Evolutionary conservation across 805 yeast genomes (phyloP).

Genomic region (Starmerella floricola): DNA sequence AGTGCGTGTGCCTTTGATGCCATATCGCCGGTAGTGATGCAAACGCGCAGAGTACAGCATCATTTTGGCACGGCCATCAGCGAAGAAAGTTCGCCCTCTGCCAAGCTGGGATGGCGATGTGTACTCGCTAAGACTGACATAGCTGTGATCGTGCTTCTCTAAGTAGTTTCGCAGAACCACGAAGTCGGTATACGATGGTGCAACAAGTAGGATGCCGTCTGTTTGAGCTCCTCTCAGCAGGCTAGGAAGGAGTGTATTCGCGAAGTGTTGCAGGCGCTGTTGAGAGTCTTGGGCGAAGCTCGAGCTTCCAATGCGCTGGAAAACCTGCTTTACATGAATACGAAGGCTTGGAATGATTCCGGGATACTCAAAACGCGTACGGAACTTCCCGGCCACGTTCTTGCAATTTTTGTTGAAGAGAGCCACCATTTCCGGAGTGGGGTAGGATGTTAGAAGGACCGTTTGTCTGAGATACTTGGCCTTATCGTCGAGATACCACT

Average conservation of each 20-base stretch:
- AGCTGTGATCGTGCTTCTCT: constrained; percentile 46
- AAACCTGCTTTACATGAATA: constrained; percentile 41
- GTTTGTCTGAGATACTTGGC: constrained; percentile 64
- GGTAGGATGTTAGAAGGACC: constrained; percentile 58
- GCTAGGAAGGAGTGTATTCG: constrained; percentile 62
- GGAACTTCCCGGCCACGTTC: constrained; percentile 31
- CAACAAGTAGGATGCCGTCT: constrained; percentile 68
- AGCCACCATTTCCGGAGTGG: constrained; percentile 71
- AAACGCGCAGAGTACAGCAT: constrained; percentile 87
- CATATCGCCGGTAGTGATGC: constrained; percentile 82
- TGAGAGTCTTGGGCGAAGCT: constrained; percentile 59
- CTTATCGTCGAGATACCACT: constrained; percentile 85
- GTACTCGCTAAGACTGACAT: constrained; percentile 74
- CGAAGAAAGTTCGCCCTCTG: constrained; percentile 58
- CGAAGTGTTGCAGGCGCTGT: constrained; percentile 68
- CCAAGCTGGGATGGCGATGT: constrained; percentile 58
- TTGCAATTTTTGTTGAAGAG: constrained; percentile 32
- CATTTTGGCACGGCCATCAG: constrained; percentile 48
- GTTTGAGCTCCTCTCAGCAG: constrained; percentile 44
- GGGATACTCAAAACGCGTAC: constrained; percentile 33
- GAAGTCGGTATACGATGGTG: constrained; percentile 81
- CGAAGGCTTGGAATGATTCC: constrained; percentile 58
- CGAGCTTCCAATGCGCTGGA: constrained; percentile 53
- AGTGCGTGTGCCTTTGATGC: constrained; percentile 71
- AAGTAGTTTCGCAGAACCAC: constrained; percentile 63